Evolutionary conservation across 2,329 filamentous ascomycete species (phyloP).

Genomic region (Aspergillus felis): DNA sequence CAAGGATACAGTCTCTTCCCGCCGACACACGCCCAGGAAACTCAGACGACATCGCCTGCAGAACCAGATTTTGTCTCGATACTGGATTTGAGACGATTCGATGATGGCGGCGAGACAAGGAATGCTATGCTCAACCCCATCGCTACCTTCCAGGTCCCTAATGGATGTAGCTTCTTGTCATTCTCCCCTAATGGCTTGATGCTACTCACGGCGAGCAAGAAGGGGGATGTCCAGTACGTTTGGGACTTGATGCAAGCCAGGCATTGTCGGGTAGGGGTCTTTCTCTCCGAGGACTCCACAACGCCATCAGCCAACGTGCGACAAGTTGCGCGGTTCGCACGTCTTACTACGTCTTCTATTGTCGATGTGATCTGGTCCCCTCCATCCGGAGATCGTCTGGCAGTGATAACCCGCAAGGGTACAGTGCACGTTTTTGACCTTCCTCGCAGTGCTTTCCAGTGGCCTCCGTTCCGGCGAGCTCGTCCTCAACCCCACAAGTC

Average conservation of each 20-base stretch:
- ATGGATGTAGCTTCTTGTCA: conserved; percentile 49
- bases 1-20: conserved; percentile 39
- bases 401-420: conserved; percentile 89
- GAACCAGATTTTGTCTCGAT: conserved; percentile 46
- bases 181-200: conserved; percentile 46
- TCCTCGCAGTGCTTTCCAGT: conserved; percentile 75
- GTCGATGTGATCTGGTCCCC: conserved; percentile 86
- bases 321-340: conserved; percentile 81
- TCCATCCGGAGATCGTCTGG: conserved; percentile 75
- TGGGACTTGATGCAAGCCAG: conserved; percentile 49
- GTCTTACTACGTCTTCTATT: conserved; percentile 87
- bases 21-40: conserved; percentile 44
- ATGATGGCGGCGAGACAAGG: conserved; percentile 36
- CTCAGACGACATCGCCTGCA: conserved; percentile 28
- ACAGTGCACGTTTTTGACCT: conserved; percentile 91
- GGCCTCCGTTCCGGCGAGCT: conserved; percentile 66
- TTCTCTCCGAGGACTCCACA: conserved; percentile 34
- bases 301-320: conserved; percentile 54
- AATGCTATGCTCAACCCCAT: conserved; percentile 33
- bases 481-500: conserved; percentile 37
- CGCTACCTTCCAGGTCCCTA: conserved; percentile 45
- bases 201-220: conserved; percentile 46
- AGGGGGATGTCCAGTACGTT: conserved; percentile 48
- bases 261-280: conserved; percentile 37
- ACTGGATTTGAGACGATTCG: conserved; percentile 43